phyloP scores from a whole-genome alignment of 2,329 filamentous ascomycete genomes.

The Epichloe bromicola region DNA sequence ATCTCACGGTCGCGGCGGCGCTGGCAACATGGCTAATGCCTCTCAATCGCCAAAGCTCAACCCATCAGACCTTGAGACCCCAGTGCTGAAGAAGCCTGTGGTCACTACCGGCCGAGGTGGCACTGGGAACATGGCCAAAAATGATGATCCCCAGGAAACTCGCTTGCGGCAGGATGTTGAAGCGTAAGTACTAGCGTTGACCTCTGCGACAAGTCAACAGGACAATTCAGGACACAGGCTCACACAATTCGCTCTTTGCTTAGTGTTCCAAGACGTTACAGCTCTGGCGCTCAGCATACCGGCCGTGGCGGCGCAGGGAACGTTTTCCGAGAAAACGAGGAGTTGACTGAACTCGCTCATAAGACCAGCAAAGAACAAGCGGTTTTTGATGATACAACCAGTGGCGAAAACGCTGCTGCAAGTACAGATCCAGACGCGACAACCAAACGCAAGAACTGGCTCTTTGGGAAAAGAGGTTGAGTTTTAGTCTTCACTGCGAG shows the following conservation, averaged over 20 bases:
- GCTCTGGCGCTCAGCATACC: slow-evolving; percentile 48
- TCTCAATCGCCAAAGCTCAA: slow-evolving; percentile 37
- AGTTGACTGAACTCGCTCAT: slow-evolving; percentile 19
- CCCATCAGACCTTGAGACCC: slow-evolving; percentile 61
- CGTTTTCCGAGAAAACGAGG: slow-evolving; percentile 39
- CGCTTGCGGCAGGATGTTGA: slow-evolving; percentile 75
- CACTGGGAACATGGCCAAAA: slow-evolving; percentile 71
- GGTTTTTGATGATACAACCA: slow-evolving; percentile 17
- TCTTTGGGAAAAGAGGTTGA: slow-evolving; percentile 36
- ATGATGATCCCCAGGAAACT: slow-evolving; percentile 59
- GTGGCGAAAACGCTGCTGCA: not conserved
- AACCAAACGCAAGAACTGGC: slow-evolving; percentile 35
- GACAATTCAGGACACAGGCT: not conserved
- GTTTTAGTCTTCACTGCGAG: slow-evolving; percentile 1
- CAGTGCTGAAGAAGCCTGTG: slow-evolving; percentile 67
- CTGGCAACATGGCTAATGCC: slow-evolving; percentile 56
- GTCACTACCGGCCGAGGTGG: slow-evolving; percentile 87
- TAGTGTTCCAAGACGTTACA: slow-evolving; percentile 41
- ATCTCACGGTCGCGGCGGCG: slow-evolving; percentile 67
- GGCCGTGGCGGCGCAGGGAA: slow-evolving; percentile 70
- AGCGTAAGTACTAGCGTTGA: slow-evolving; percentile 33
- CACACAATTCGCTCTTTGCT: not conserved
- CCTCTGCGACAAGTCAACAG: too few species aligned
- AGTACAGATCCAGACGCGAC: slow-evolving; percentile 9
- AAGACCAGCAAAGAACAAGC: slow-evolving; percentile 20